Base-by-base conservation (phyloP, 768 basidiomycete genomes). In the Leccinum uliginosum region DNA sequence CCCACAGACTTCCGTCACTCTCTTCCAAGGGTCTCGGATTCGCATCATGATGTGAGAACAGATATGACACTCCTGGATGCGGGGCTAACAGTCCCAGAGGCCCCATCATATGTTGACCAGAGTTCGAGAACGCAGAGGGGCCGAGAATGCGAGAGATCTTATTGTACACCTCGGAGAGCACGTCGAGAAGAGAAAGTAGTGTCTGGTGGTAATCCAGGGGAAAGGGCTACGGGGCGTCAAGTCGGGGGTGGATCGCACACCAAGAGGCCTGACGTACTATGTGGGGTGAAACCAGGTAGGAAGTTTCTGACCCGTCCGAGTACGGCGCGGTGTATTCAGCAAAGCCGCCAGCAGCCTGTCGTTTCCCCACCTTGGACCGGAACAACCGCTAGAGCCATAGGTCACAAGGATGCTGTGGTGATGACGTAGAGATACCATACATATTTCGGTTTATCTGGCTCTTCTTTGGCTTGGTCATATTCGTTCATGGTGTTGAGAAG, bases 201-300 rank as follows among this genome's bases (percentile, higher is more conserved):
- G 89, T 90, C 73, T 95, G 89, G 62, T 91, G 87, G 67, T 96
- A 95, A 71, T 95, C 93, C 54, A 95, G 71, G 3, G 86, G 76
- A 72, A 94, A 95, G n/a, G 93, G 89, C 92, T 93, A 60, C 52
- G 51, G 10, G 53, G 29, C 26, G 34, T 57, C 46, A 51, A 51
- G 54, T 57, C 51, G 59, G 46, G 59, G 11, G 29, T 26, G 55
- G 24, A 21, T 21, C 40, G 24, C 32, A 23, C n/a, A 49, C 32
- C 40, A 19, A 55, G 9, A 53, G 9, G 32, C 46, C 58, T n/a
- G 55, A 76, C 84, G 62, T 59, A 91, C 91, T 67, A 90, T 83
- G 67, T 91, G 87, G 0, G 87, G 89, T 43, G 80, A 77, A 58
- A 87, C 76, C 55, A 92, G 81, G 66, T 85, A 91, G 1, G 88